phyloP scores from a whole-genome alignment of 2,329 filamentous ascomycete genomes.

The Boeremia exigua region DNA sequence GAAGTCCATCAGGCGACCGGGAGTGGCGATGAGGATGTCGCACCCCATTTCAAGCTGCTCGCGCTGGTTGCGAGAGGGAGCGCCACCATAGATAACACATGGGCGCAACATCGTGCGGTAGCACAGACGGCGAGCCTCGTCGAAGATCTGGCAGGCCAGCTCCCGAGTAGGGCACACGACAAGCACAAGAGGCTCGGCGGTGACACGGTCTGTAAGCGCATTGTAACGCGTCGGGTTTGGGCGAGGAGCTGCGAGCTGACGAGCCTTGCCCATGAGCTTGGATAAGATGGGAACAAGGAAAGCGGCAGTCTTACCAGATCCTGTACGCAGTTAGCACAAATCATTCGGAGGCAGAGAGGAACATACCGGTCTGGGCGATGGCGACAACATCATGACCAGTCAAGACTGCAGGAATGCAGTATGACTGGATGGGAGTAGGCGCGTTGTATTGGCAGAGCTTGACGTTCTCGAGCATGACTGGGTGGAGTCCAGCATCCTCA shows the following conservation, averaged over 20 bases:
- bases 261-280: conserved; percentile 93
- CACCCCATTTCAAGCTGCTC: conserved; percentile 81
- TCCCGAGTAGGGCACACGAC: conserved; percentile 88
- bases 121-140: conserved; percentile 89
- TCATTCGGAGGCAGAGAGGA: not conserved
- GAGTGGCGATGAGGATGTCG: conserved; percentile 86
- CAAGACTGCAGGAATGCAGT: conserved; percentile 79
- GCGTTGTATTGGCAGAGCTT: conserved; percentile 70
- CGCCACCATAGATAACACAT: conserved; percentile 86
- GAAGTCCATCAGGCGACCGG: conserved; percentile 84
- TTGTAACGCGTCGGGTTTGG: conserved; percentile 68
- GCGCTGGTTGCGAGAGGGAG: conserved; percentile 72
- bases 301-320: conserved; percentile 94
- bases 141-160: conserved; percentile 91
- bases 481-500: conserved; percentile 81
- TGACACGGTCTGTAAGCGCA: conserved; percentile 59
- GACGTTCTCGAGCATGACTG: conserved; percentile 80
- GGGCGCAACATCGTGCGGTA: conserved; percentile 95
- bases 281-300: conserved; percentile 90
- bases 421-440: conserved; percentile 89
- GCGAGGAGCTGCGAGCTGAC: conserved; percentile 80
- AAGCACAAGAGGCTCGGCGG: conserved; percentile 86
- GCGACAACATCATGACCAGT: conserved; percentile 82
- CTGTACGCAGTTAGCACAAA: conserved; percentile 54
- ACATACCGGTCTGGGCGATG: conserved; percentile 88